A percentile compares a stretch with the other conserved stretches of the same genome.
phyloP scores from a whole-genome alignment of 148 eudicot species.

The Persicaria maculosa region DNA sequence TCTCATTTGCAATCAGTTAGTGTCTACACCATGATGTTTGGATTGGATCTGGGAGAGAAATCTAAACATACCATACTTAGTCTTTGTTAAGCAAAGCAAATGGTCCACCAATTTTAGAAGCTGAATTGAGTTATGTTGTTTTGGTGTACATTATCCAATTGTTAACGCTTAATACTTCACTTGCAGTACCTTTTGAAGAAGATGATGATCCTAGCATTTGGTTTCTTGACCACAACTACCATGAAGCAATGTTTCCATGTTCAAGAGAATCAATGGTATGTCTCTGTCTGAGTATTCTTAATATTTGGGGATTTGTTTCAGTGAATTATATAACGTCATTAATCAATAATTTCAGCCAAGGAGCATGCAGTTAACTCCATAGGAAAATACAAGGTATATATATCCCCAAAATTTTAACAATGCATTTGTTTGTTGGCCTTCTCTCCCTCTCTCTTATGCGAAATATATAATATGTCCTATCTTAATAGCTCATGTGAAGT shows the following conservation, averaged over 20 bases:
- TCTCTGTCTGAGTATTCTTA: no score
- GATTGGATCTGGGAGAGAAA: conserved; percentile 1
- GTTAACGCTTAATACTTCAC: not conserved
- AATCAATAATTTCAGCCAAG: no score
- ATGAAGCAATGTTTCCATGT: no score
- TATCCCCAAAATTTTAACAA: not conserved
- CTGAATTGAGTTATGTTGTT: not conserved
- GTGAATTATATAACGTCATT: no score
- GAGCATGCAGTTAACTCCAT: not conserved
- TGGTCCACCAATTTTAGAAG: not conserved
- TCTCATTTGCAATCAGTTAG: not conserved
- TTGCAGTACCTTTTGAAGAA: conserved; percentile 94
- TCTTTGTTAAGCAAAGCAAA: not conserved
- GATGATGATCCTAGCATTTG: conserved; percentile 54
- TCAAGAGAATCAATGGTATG: no score
- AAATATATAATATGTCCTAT: not conserved
- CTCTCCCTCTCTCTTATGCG: not conserved
- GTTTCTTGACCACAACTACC: no score
- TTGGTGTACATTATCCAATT: not conserved
- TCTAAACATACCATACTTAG: not conserved
- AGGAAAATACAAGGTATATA: conserved; percentile 48
- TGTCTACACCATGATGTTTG: not conserved
- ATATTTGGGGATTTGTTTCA: no score
- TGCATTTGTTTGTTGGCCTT: conserved; percentile 1
- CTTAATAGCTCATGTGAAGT: no score